Evolutionary conservation across 495 filamentous ascomycete species (phyloP).

Genomic region (Chaetomium tenue): DNA sequence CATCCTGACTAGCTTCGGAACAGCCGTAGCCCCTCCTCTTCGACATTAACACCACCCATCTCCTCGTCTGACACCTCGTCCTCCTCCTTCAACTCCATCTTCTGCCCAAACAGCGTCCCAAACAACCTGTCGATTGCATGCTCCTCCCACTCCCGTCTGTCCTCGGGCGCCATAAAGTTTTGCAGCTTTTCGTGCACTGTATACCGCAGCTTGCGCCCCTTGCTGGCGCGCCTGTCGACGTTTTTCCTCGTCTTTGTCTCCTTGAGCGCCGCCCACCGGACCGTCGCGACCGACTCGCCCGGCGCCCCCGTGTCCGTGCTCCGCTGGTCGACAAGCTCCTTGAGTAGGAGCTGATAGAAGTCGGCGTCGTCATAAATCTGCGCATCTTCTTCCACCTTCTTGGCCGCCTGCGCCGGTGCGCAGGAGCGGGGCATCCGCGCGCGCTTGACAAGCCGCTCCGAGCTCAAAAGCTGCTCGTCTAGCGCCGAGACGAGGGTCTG

Average conservation of each 20-base stretch:
- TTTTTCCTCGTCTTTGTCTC: constrained; percentile 78
- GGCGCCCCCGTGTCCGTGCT: constrained; percentile 56
- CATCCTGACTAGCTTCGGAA: constrained; percentile 54
- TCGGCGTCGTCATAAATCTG: constrained; percentile 85
- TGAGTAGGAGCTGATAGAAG: constrained; percentile 89
- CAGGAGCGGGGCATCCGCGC: constrained; percentile 68
- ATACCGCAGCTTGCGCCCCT: constrained; percentile 89
- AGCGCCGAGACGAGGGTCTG: constrained; percentile 70
- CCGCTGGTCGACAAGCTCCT: constrained; percentile 86
- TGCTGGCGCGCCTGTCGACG: constrained; percentile 91
- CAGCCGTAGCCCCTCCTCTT: constrained; percentile 70
- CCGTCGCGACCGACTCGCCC: constrained; percentile 46
- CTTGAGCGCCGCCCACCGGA: constrained; percentile 63
- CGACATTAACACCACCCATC: constrained; percentile 55
- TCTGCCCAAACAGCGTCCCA: constrained; percentile 80
- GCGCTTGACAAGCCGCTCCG: constrained; percentile 63
- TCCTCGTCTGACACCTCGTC: constrained; percentile 53
- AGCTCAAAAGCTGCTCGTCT: constrained; percentile 67
- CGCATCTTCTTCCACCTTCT: constrained; percentile 50
- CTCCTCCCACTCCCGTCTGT: constrained; percentile 71
- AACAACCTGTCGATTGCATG: constrained; percentile 84
- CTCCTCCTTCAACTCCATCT: constrained; percentile 60
- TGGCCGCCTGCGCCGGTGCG: constrained; percentile 62
- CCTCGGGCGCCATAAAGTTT: constrained; percentile 96
- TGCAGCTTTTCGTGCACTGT: constrained; percentile 94